A percentile compares a stretch with the other conserved stretches of the same genome.
phyloP scores from a whole-genome alignment of 192 early-diverging fungal genomes.

The Mortierella alpina region DNA sequence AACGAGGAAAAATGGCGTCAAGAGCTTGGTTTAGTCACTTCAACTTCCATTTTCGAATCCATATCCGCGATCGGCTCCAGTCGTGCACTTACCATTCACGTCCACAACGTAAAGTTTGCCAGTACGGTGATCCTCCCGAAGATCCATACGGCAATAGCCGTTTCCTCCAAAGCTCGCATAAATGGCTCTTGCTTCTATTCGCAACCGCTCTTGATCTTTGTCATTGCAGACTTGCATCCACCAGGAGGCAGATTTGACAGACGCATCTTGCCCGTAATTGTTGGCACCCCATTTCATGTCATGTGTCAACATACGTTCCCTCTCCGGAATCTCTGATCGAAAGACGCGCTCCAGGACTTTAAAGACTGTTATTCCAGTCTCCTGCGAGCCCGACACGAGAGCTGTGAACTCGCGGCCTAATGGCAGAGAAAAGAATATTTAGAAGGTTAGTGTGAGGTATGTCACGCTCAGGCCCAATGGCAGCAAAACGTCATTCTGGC shows the following conservation, averaged over 20 bases:
- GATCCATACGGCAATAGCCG: slow-evolving; percentile 53
- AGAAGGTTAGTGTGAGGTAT: no score
- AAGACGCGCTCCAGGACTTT: slow-evolving; percentile 40
- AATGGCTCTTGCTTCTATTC: slow-evolving; percentile 9
- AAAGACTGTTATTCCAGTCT: slow-evolving; percentile 32
- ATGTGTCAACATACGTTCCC: slow-evolving; percentile 38
- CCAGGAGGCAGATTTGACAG: slow-evolving; percentile 32
- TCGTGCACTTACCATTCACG: slow-evolving; percentile 43
- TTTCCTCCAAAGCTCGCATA: slow-evolving; percentile 36
- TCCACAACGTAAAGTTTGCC: slow-evolving; percentile 39
- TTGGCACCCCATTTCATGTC: slow-evolving; percentile 50
- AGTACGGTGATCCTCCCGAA: slow-evolving; percentile 38
- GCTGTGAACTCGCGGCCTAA: slow-evolving; percentile 45
- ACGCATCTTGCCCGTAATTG: slow-evolving; percentile 31
- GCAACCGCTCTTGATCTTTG: slow-evolving; percentile 26
- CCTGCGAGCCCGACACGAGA: slow-evolving; percentile 23
- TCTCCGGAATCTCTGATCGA: slow-evolving; percentile 27
- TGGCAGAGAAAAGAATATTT: no score
- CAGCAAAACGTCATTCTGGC: background rate
- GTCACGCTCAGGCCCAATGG: background rate
- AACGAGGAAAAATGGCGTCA: background rate
- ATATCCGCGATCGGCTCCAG: background rate
- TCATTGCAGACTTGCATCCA: slow-evolving; percentile 47
- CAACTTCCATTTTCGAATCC: no score
- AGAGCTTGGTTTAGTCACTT: background rate